A percentile compares a stretch with the other conserved stretches of the same genome.
phyloP scores from a whole-genome alignment of 805 yeast species.

The Hanseniaspora taiwanica region DNA sequence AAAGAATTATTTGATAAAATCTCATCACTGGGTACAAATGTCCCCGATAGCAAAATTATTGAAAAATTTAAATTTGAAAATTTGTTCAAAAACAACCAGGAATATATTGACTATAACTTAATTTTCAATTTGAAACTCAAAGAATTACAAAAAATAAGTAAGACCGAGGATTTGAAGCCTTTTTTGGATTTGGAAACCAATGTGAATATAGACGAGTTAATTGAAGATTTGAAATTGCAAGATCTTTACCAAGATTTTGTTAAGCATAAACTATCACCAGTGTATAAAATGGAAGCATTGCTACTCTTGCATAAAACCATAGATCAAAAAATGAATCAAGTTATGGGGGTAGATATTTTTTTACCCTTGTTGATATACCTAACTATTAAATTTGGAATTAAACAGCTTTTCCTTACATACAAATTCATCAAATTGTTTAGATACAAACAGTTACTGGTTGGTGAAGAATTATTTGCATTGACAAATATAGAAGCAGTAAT shows the following conservation, averaged over 20 bases:
- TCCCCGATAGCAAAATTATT: conserved; percentile 6
- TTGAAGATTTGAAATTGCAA: conserved; percentile 7
- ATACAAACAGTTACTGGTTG: conserved; percentile 20
- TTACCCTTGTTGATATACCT: conserved; percentile 20
- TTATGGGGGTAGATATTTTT: conserved; percentile 21
- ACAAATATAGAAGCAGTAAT: conserved; percentile 24
- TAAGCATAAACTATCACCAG: conserved; percentile 17
- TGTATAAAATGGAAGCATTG: conserved; percentile 17
- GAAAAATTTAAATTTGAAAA: conserved; percentile 12
- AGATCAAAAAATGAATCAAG: conserved; percentile 13
- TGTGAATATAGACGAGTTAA: conserved; percentile 5
- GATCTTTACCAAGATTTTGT: conserved; percentile 11
- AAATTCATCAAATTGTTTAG: conserved; percentile 22
- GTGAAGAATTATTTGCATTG: conserved; percentile 21
- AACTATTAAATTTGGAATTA: conserved; percentile 14
- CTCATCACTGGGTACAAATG: conserved; percentile 21
- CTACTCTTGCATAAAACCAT: conserved; percentile 16
- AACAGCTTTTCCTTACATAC: conserved; percentile 16
- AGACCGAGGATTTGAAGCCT: conserved; percentile 13
- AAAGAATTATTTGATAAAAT: conserved; percentile 16
- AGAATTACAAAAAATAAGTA: conserved; percentile 10
- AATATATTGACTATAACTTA: conserved; percentile 19
- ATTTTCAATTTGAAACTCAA: conserved; percentile 13
- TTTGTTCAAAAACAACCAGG: conserved; percentile 21
- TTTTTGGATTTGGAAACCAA: conserved; percentile 12